These are phyloP conservation scores for Naganishia liquefaciens DNA, from an alignment of 1,284 basidiomycete genomes.

Conservation along the genomic window DNA sequence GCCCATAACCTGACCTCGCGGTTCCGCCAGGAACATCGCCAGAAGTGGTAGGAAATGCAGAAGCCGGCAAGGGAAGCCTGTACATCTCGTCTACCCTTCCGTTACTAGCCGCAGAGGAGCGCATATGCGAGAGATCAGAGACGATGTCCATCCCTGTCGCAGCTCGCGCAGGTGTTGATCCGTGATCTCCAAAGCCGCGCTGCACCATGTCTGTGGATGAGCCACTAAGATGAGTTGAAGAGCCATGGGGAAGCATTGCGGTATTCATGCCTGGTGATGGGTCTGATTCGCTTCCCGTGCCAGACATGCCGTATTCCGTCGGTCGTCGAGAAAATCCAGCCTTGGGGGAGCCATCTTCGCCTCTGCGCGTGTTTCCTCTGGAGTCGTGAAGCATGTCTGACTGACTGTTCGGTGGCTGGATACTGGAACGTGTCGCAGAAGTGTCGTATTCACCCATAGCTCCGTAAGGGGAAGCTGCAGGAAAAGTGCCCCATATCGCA, in stretches of 20 bases:
- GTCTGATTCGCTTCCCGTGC: slow-evolving; percentile 15
- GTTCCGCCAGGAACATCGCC: neutral
- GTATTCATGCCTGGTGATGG: neutral
- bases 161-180: slow-evolving; percentile 18
- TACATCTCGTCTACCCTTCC: slow-evolving; percentile 11
- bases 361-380: neutral
- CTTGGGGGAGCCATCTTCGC: slow-evolving; percentile 1
- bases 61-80: slow-evolving; percentile 3
- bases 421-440: slow-evolving; percentile 20
- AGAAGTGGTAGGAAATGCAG: slow-evolving; percentile 1
- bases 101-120: neutral
- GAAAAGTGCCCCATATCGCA: neutral
- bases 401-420: neutral
- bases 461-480: neutral
- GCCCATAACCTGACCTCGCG: slow-evolving; percentile 1
- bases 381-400: neutral
- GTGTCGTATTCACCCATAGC: slow-evolving; percentile 18
- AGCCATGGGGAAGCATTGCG: neutral
- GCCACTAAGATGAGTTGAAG: neutral
- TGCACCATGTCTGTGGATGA: neutral
- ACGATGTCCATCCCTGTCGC: slow-evolving; percentile 26
- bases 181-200: neutral
- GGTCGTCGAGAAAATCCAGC: neutral
- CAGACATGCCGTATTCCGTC: slow-evolving; percentile 20
- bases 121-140: slow-evolving; percentile 19